phyloP scores from a whole-genome alignment of 169 alveolate species.

The Cryptosporidium canis region DNA sequence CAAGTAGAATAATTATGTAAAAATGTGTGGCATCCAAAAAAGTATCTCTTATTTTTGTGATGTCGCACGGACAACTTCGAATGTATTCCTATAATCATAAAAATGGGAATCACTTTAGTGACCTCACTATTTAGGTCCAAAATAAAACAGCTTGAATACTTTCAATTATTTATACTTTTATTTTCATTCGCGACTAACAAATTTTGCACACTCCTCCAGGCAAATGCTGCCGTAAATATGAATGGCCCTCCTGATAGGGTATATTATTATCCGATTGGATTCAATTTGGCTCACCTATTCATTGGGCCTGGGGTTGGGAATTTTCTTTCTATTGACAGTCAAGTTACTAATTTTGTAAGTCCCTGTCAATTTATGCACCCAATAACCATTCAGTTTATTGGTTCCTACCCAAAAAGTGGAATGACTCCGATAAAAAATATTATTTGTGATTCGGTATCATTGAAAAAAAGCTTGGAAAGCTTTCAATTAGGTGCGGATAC shows the following conservation, averaged over 20 bases:
- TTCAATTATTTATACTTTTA: neutral
- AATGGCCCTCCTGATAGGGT: constrained; percentile 48
- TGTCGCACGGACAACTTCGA: neutral
- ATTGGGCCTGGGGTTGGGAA: constrained; percentile 52
- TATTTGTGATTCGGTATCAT: constrained; percentile 28
- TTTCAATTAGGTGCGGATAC: constrained; percentile 30
- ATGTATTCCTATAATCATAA: neutral
- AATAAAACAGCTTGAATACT: neutral
- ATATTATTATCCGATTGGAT: constrained; percentile 65
- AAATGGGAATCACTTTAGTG: neutral
- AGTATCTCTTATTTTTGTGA: neutral
- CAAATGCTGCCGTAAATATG: constrained; percentile 4
- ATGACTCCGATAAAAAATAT: constrained; percentile 55
- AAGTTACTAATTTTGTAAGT: constrained; percentile 61
- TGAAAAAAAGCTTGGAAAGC: constrained; percentile 19
- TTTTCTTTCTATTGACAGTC: constrained; percentile 62
- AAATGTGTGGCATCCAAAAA: neutral
- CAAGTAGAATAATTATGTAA: constrained; percentile 23
- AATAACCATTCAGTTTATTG: constrained; percentile 63
- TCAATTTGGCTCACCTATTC: constrained; percentile 33
- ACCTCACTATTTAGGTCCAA: neutral
- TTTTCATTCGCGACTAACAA: neutral
- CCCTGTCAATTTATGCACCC: constrained; percentile 73
- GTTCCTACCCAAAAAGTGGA: constrained; percentile 46
- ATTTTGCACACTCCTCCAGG: neutral